Evolutionary conservation across 129 eudicot species (phyloP).

Genomic region (Centaurea solstitialis): DNA sequence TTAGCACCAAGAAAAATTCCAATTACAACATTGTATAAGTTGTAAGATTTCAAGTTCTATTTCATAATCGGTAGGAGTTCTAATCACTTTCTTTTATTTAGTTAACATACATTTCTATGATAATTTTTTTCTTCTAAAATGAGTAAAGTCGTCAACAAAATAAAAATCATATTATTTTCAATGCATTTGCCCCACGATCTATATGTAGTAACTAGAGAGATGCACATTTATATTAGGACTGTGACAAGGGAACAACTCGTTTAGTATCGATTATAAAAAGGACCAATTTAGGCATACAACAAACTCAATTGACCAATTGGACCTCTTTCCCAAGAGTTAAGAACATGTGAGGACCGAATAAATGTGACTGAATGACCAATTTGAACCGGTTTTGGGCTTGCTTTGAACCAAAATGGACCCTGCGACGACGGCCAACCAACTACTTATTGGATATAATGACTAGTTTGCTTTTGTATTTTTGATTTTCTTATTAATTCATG

Average conservation of each 20-base stretch:
- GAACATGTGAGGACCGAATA: background rate
- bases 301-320: background rate
- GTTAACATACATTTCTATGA: background rate
- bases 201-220: background rate
- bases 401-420: background rate
- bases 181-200: background rate
- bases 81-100: background rate
- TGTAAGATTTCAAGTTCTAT: background rate
- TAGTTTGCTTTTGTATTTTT: no score
- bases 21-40: background rate
- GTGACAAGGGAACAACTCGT: background rate
- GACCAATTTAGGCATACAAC: background rate
- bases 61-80: no score
- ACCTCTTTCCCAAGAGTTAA: background rate
- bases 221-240: background rate
- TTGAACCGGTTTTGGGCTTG: background rate
- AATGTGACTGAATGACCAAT: background rate
- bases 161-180: background rate
- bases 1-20: background rate
- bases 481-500: no score
- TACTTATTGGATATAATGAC: background rate
- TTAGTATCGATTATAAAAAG: background rate
- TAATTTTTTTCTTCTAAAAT: background rate
- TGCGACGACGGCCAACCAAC: background rate
- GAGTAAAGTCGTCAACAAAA: background rate